phyloP scores from a whole-genome alignment of 2,329 filamentous ascomycete species.

The Pseudogymnoascus sp. region DNA sequence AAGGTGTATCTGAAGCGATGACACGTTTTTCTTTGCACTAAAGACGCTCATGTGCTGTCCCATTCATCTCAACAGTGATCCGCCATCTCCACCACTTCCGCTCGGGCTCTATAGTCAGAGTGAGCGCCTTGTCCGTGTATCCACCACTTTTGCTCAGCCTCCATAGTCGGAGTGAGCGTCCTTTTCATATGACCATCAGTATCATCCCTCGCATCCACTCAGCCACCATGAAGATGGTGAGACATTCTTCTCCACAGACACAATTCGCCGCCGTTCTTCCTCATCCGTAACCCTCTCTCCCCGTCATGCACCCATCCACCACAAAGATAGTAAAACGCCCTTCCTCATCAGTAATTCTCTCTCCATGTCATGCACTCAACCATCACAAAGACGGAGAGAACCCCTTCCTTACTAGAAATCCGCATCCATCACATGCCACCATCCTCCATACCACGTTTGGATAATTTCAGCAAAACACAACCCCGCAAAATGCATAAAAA shows the following conservation, averaged over 20 bases:
- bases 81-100: background rate
- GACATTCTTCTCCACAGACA: background rate
- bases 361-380: background rate
- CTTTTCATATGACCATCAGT: background rate
- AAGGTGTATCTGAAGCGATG: slow-evolving; percentile 1
- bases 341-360: background rate
- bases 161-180: background rate
- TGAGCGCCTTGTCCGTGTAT: background rate
- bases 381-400: background rate
- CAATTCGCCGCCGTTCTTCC: background rate
- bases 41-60: background rate
- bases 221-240: background rate
- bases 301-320: background rate
- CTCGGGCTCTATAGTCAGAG: background rate
- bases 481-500: background rate
- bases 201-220: background rate
- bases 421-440: background rate
- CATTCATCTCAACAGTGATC: background rate
- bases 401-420: background rate
- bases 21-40: background rate
- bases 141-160: background rate
- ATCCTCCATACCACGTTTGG: background rate
- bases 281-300: background rate
- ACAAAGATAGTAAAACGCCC: background rate
- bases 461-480: background rate